Evolutionary conservation across 1,284 basidiomycete species (phyloP).

Genomic region (Tilletia indica): DNA sequence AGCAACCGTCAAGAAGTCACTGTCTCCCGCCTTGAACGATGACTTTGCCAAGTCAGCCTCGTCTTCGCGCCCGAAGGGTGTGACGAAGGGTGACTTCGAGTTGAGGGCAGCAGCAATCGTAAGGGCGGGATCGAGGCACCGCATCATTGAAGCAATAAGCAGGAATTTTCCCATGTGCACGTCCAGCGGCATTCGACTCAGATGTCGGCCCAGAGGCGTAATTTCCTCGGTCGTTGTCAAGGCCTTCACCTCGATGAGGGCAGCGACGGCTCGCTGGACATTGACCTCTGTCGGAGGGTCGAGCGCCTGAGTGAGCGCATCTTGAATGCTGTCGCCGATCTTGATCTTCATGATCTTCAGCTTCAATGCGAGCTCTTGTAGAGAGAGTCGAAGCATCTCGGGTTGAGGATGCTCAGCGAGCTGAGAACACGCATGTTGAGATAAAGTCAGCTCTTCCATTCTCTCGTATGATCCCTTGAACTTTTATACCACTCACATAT

Average conservation of each 20-base stretch:
- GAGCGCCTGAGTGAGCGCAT: conserved; percentile 80
- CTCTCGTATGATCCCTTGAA: not conserved
- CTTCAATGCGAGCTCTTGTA: conserved; percentile 88
- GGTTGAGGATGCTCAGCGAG: conserved; percentile 88
- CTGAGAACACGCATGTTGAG: conserved; percentile 57
- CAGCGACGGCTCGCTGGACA: conserved; percentile 84
- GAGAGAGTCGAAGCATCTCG: conserved; percentile 89
- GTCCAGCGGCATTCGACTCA: conserved; percentile 91
- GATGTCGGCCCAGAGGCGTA: conserved; percentile 84
- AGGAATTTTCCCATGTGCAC: conserved; percentile 95
- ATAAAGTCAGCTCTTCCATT: not conserved
- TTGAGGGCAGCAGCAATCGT: conserved; percentile 89
- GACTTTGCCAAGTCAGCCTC: conserved; percentile 83
- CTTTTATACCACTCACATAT: conserved; percentile 49
- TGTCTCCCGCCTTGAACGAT: conserved; percentile 79
- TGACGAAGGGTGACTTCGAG: conserved; percentile 83
- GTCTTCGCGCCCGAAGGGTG: conserved; percentile 81
- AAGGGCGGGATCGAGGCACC: conserved; percentile 88
- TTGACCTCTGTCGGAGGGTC: conserved; percentile 86
- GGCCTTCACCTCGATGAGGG: conserved; percentile 87
- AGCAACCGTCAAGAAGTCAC: conserved; percentile 92
- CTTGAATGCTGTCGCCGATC: conserved; percentile 77
- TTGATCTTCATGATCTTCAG: conserved; percentile 96
- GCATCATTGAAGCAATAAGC: conserved; percentile 78
- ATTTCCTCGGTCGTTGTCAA: conserved; percentile 85